phyloP scores from a whole-genome alignment of 2,329 filamentous ascomycete genomes.

The Eutypella sp. region DNA sequence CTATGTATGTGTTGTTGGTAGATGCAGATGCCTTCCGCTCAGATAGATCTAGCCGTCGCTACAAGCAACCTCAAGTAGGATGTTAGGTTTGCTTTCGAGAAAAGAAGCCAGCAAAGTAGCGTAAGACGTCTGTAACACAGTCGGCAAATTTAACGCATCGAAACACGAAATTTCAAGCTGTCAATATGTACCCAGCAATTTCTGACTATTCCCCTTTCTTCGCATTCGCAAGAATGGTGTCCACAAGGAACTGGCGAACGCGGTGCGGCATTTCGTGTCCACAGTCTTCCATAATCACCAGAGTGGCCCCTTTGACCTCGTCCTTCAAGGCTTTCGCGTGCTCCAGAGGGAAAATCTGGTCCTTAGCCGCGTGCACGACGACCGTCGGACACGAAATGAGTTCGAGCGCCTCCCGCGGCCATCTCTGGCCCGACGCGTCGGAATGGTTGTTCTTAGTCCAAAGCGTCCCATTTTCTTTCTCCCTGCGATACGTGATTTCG shows the following conservation, averaged over 20 bases:
- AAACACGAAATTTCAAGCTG: too few species aligned
- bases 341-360: conserved; percentile 22
- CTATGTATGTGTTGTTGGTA: too few species aligned
- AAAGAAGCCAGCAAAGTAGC: too few species aligned
- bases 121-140: too few species aligned
- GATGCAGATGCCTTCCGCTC: too few species aligned
- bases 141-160: too few species aligned
- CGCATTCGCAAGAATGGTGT: conserved; percentile 6
- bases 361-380: conserved; percentile 24
- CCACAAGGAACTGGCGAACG: conserved; percentile 1
- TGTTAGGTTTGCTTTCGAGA: too few species aligned
- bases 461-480: conserved; percentile 19
- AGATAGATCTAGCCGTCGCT: too few species aligned
- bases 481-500: conserved; percentile 13
- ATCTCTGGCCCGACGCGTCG: conserved; percentile 13
- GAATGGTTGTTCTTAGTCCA: conserved; percentile 25
- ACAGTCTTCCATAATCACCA: conserved; percentile 14
- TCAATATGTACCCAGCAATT: too few species aligned
- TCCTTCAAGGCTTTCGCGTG: conserved; percentile 22
- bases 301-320: conserved; percentile 15
- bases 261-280: conserved; percentile 29
- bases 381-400: conserved; percentile 20
- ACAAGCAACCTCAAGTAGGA: too few species aligned
- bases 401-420: conserved; percentile 20
- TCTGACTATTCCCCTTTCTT: conserved; percentile 1